Percentiles rank a stretch among this genome's conserved stretches.
Evolutionary conservation across 2,329 filamentous ascomycete species (phyloP).

Genomic region (Hypoxylon sp.): DNA sequence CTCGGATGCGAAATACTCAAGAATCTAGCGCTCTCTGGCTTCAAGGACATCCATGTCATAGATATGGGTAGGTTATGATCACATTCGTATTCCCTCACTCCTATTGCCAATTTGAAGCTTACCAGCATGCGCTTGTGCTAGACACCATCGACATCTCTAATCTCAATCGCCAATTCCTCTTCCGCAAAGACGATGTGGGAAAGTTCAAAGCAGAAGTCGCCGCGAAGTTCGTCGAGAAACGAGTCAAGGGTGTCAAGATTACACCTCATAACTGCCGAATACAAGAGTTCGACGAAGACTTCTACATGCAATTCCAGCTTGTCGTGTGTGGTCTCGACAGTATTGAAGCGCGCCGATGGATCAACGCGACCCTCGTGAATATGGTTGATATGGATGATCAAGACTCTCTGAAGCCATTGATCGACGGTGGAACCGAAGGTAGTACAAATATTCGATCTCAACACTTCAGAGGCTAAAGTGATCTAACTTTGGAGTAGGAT

Average conservation of each 20-base stretch:
- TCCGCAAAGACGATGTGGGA: constrained; percentile 91
- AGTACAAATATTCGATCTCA: constrained; percentile 33
- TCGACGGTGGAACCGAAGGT: constrained; percentile 96
- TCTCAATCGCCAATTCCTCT: constrained; percentile 96
- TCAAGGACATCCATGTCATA: constrained; percentile 98
- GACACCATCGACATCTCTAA: constrained; percentile 99
- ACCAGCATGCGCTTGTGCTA: constrained; percentile 53
- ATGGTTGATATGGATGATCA: constrained; percentile 89
- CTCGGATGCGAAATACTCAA: constrained; percentile 97
- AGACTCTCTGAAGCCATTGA: constrained; percentile 91
- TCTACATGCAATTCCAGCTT: constrained; percentile 97
- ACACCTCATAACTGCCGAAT: constrained; percentile 95
- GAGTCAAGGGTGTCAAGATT: constrained; percentile 92
- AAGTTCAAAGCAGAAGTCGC: constrained; percentile 95
- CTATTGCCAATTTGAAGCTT: not conserved
- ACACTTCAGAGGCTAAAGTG: not conserved
- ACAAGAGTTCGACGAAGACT: constrained; percentile 95
- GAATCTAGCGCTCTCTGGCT: constrained; percentile 93
- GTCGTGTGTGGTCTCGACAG: constrained; percentile 96
- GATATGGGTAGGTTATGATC: constrained; percentile 84
- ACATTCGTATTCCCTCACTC: constrained; percentile 1
- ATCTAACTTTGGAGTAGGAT: constrained; percentile 68
- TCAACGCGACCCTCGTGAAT: constrained; percentile 91
- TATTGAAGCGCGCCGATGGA: constrained; percentile 98
- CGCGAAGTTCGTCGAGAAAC: constrained; percentile 88